Conservation (phyloP, 176 grass and related monocot species). For the Oryza australiensis region DNA sequence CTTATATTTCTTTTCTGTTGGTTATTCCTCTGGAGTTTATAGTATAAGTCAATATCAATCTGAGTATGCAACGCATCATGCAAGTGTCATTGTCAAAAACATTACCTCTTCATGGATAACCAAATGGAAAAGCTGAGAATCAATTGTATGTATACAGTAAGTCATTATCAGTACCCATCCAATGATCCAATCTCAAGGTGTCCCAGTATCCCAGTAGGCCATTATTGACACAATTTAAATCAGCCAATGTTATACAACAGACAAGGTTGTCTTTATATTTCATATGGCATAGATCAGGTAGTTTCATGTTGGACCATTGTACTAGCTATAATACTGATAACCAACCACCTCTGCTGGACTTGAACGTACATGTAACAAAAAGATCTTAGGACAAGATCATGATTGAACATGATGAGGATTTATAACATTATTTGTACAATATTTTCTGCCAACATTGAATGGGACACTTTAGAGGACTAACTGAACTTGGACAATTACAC, state of each 20-base stretch:
- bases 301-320: neutral
- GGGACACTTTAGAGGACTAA: neutral
- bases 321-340: conserved; percentile 2
- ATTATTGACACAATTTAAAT: neutral
- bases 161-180: neutral
- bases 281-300: neutral
- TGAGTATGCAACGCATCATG: neutral
- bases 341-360: neutral
- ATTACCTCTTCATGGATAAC: neutral
- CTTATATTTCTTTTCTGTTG: neutral
- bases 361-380: neutral
- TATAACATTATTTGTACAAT: neutral
- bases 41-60: neutral
- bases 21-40: neutral
- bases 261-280: neutral
- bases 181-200: neutral
- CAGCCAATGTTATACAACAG: neutral
- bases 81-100: conserved; percentile 8
- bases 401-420: conserved; percentile 1
- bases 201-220: neutral
- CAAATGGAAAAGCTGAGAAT: neutral
- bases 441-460: neutral
- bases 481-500: neutral
- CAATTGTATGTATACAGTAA: neutral
- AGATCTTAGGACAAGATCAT: neutral